These are phyloP conservation scores for Yarrowia bubula DNA, from an alignment of 805 yeast genomes.

Conservation along the genomic window DNA sequence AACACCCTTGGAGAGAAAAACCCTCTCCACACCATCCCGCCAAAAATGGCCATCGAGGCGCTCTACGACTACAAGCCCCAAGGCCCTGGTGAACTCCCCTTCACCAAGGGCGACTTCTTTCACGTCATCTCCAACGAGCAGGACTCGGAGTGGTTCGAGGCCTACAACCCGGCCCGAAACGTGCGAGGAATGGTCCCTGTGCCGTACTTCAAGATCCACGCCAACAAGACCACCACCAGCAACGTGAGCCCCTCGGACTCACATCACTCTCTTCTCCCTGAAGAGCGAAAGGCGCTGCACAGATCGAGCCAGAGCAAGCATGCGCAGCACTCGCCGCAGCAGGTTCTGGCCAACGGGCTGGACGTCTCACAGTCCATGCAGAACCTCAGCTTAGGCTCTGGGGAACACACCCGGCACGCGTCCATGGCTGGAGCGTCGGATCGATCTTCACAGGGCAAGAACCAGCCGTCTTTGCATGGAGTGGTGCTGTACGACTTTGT, in stretches of 20 bases:
- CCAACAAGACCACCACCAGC: background rate
- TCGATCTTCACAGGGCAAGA: constrained; percentile 26
- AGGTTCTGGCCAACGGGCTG: constrained; percentile 22
- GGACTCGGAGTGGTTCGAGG: constrained; percentile 75
- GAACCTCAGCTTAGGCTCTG: background rate
- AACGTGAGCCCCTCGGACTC: background rate
- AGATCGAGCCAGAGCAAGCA: constrained; percentile 25
- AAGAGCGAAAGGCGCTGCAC: constrained; percentile 26
- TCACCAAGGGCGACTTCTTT: constrained; percentile 82
- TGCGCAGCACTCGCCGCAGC: constrained; percentile 22
- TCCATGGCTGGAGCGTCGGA: constrained; percentile 16
- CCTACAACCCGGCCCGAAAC: constrained; percentile 78
- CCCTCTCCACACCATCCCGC: constrained; percentile 47
- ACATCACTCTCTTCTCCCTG: constrained; percentile 5
- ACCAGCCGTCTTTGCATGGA: constrained; percentile 62
- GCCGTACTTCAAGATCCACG: constrained; percentile 65
- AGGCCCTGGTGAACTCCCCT: constrained; percentile 75
- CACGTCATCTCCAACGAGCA: constrained; percentile 66
- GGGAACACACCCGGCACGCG: background rate
- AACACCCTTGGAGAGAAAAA: constrained; percentile 23
- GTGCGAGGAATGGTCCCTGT: constrained; percentile 84
- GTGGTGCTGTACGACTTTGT: constrained; percentile 79
- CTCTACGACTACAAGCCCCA: constrained; percentile 72
- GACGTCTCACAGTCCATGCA: constrained; percentile 14
- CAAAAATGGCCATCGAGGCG: constrained; percentile 83